Base-by-base conservation (phyloP, 768 basidiomycete genomes). In the Cystofilobasidium ferigula region DNA sequence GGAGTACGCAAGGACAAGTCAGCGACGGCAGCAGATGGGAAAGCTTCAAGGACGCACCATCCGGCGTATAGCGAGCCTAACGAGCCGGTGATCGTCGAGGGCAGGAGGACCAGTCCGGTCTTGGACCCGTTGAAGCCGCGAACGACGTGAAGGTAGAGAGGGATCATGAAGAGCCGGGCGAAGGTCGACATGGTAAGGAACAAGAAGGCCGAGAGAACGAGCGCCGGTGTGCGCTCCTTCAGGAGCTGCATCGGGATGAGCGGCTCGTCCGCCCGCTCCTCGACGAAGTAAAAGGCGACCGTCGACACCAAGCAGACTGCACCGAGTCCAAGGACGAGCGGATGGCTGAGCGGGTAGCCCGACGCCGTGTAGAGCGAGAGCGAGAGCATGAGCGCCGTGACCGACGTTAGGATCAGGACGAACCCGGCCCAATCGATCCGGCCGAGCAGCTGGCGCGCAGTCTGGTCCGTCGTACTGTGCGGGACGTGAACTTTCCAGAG, bases 381-480 rank as follows among this genome's bases (percentile, higher is more conserved):
- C 0, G 70, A 65, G 32, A 71, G 57, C 24, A 71, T 72, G 20
- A 74, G 53, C 0, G 68, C 20, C 1, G 65, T 51, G 26, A 56
- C 47, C 42, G 70, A 64, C n/a, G 71, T 56, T 38, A 74, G 53
- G 43, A 74, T 62, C 36, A 63, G 40, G n/a, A 64, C 20, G 32
- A 66, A 66, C 3, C 73, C 73, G 1, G 61, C 36, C 73, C 73
- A 74, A 58, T 74, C 73, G 35, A 74, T 73, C 35, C 69, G 24
- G 57, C 68, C 70, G 22, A 74, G 40, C 38, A 71, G 67, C 69
- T 69, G 71, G 38, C 60, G 66, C 1, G 69, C 64, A 35, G 54
- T 30, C 26, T 66, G 61, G 16, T 47, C 63, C 28, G 61, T 51
- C 38, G 70, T 61, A 1, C 28, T 57, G 14, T 35, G 64, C 6